phyloP scores from a whole-genome alignment of 305 asterid genomes.

The Vinca major region DNA sequence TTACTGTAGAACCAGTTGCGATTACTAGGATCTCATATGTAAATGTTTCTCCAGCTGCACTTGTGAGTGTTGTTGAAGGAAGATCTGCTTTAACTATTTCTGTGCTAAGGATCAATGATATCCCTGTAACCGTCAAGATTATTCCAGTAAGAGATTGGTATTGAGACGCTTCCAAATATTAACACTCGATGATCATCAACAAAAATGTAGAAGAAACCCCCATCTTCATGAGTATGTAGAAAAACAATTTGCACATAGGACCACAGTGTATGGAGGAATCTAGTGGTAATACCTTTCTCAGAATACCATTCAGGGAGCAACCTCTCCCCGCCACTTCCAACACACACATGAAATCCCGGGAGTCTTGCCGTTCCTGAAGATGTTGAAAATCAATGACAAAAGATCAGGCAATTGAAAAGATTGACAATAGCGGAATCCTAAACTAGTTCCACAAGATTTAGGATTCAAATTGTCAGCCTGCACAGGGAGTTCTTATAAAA shows the following conservation, averaged over 20 bases:
- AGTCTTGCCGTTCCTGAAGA: constrained; percentile 85
- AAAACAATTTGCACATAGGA: neutral
- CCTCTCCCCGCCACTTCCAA: constrained; percentile 99
- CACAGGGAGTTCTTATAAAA: neutral
- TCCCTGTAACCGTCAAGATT: constrained; percentile 45
- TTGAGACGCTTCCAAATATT: neutral
- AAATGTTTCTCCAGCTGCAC: constrained; percentile 65
- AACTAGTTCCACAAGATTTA: constrained; percentile 1
- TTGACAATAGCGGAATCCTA: neutral
- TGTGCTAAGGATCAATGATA: constrained; percentile 73
- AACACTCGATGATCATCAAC: neutral
- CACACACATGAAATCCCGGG: constrained; percentile 89
- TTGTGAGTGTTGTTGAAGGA: constrained; percentile 62
- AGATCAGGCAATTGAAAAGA: neutral
- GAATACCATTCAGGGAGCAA: constrained; percentile 94
- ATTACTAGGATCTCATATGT: constrained; percentile 52
- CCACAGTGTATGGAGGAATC: neutral
- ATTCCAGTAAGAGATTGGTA: constrained; percentile 2
- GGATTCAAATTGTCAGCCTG: neutral
- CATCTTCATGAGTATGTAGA: neutral
- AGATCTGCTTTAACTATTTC: constrained; percentile 85
- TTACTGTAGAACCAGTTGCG: constrained; percentile 88
- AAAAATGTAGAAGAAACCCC: neutral
- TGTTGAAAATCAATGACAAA: constrained; percentile 11
- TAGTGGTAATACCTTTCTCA: constrained; percentile 51